Evolutionary conservation across 805 yeast genomes (phyloP), one percentile per base, ranked within the genome.

Genomic region (Candida maesae): DNA sequence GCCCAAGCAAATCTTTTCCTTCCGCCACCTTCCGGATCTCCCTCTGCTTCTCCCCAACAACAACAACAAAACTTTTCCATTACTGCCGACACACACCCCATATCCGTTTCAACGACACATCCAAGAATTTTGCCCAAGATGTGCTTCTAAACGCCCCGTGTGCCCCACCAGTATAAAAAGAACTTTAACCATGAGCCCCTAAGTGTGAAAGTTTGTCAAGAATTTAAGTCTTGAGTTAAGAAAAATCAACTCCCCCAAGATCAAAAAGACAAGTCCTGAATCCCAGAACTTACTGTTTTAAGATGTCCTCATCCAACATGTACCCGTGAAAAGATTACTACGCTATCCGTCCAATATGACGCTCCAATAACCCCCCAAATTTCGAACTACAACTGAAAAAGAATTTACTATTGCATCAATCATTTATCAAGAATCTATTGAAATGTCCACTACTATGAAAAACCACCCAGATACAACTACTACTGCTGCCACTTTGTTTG

Each of bases 71-170:
- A 38, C 32, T n/a, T 39, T 47, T 32, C 43, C 42, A 46, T 34
- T 43, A 49, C 47, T 39, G 43, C 52, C 49, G 48, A 41, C 39
- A 38, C 40, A 43, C 36, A 4, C 32, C 32, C 14, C 12, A 15
- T 30, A 11, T 15, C 21, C 16, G n/a, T 20, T 34, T 20, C n/a
- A 33, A 23, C 20, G 11, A 24, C 36, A 32, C 38, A 21, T 24
- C 28, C n/a, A 3, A 29, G 31, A 7, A 18, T 15, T 13, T 23
- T 14, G 32, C 27, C 43, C 43, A 50, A 46, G 38, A 55, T 55
- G 59, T 55, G 59, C 44, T 52, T 46, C 46, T 54, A 55, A 55
- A 50, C 46, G 39, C 27, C 48, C 53, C 51, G 38, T 39, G 36
- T 36, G 18, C 15, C 33, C 35, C 23, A 27, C 33, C 32, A 38